These are phyloP conservation scores for Pleurotus eryngii DNA, from an alignment of 768 basidiomycete genomes.

Conservation along the genomic window DNA sequence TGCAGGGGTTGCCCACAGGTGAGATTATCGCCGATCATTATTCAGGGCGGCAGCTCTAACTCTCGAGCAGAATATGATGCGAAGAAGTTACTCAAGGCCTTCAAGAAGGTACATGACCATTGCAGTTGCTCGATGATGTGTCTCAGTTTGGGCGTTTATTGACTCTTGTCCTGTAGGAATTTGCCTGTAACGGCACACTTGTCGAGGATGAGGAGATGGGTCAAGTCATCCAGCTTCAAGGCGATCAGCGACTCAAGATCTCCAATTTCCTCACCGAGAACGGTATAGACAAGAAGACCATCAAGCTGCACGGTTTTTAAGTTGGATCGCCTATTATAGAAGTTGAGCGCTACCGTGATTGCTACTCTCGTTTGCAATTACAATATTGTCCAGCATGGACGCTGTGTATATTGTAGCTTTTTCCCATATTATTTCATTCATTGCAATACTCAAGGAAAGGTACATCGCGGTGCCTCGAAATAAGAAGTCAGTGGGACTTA, in stretches of 20 bases:
- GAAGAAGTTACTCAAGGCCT: constrained; percentile 97
- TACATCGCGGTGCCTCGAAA: constrained; percentile 1
- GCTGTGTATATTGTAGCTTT: constrained; percentile 8
- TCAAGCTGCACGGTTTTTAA: constrained; percentile 90
- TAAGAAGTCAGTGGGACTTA: neutral
- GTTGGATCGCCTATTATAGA: constrained; percentile 8
- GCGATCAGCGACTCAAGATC: constrained; percentile 94
- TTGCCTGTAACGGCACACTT: constrained; percentile 97
- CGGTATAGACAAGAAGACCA: constrained; percentile 70
- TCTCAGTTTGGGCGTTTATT: constrained; percentile 4
- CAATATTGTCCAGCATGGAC: constrained; percentile 1
- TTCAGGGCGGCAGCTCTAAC: constrained; percentile 7
- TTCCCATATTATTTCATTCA: constrained; percentile 11
- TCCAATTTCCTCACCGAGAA: constrained; percentile 82
- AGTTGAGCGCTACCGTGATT: constrained; percentile 7
- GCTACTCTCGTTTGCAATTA: constrained; percentile 1
- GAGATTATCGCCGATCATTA: constrained; percentile 22
- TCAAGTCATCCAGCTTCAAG: constrained; percentile 97
- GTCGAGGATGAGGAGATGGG: constrained; percentile 96
- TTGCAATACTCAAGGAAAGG: constrained; percentile 1
- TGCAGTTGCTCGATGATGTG: neutral
- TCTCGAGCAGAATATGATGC: constrained; percentile 77
- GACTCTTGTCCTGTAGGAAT: constrained; percentile 57
- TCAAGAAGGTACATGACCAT: constrained; percentile 78
- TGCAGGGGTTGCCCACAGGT: constrained; percentile 94